phyloP scores from a whole-genome alignment of 2,329 filamentous ascomycete species.

The Sarocladiaceae sp. region DNA sequence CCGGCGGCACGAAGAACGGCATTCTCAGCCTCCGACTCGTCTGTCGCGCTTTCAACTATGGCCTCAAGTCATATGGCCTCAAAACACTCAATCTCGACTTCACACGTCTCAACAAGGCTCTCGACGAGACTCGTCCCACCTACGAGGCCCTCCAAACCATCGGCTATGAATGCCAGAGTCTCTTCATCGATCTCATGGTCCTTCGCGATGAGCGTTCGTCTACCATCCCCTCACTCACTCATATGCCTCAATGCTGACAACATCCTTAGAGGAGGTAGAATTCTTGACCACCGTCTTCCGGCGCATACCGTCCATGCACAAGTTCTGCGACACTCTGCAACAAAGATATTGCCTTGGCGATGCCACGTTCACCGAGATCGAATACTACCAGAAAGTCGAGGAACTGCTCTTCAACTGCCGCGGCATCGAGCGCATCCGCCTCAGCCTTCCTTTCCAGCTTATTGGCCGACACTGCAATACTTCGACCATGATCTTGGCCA shows the following conservation, averaged over 20 bases:
- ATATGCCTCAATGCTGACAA: too few relatives aligned
- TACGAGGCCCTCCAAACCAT: conserved; percentile 37
- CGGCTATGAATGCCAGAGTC: conserved; percentile 39
- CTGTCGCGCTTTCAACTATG: conserved; percentile 40
- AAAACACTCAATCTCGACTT: conserved; percentile 44
- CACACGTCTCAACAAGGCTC: conserved; percentile 36
- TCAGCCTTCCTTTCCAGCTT: conserved; percentile 46
- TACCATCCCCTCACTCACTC: too few relatives aligned
- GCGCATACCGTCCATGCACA: conserved; percentile 37
- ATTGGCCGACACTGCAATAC: conserved; percentile 38
- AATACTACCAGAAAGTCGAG: conserved; percentile 36
- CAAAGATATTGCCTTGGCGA: conserved; percentile 42
- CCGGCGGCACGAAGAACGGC: conserved; percentile 35
- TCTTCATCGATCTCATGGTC: conserved; percentile 48
- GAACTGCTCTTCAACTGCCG: conserved; percentile 38
- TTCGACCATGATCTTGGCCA: conserved; percentile 45
- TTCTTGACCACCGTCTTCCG: conserved; percentile 40
- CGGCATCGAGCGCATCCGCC: conserved; percentile 37
- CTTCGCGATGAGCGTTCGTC: conserved; percentile 43
- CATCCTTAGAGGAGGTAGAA: conserved; percentile 38
- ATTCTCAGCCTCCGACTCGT: conserved; percentile 41
- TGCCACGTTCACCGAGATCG: conserved; percentile 40
- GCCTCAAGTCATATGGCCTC: conserved; percentile 39
- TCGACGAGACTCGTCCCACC: conserved; percentile 25
- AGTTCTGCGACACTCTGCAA: conserved; percentile 37